Percentiles rank a stretch among this genome's conserved stretches.
Evolutionary conservation across 2,329 filamentous ascomycete species (phyloP).

Genomic region (Hymenoscyphus linearis): DNA sequence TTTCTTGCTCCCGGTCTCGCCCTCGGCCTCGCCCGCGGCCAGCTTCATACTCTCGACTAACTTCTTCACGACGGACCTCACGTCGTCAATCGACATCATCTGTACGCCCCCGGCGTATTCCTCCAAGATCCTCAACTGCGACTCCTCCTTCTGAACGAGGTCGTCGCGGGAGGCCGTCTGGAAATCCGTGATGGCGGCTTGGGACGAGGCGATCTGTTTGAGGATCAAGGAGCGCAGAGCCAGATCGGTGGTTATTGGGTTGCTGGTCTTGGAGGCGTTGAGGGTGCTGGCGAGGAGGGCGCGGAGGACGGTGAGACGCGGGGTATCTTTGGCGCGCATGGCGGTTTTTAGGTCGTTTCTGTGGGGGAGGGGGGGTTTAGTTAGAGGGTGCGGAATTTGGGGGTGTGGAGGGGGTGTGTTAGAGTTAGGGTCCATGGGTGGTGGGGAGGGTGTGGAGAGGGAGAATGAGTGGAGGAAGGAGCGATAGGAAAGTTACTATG

Average conservation of each 20-base stretch:
- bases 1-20: conserved; percentile 43
- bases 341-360: conserved; percentile 56
- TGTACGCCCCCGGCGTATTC: conserved; percentile 58
- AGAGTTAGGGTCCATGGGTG: too few species aligned
- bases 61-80: conserved; percentile 47
- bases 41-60: conserved; percentile 42
- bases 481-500: background rate
- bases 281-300: conserved; percentile 63
- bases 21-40: conserved; percentile 39
- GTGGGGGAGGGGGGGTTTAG: conserved; percentile 13
- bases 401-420: background rate
- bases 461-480: background rate
- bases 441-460: background rate
- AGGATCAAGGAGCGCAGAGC: conserved; percentile 64
- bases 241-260: conserved; percentile 65
- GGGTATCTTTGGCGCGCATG: conserved; percentile 59
- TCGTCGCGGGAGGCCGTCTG: conserved; percentile 58
- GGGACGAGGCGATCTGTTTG: conserved; percentile 53
- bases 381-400: conserved; percentile 1
- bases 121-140: conserved; percentile 58
- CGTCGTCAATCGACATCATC: conserved; percentile 52
- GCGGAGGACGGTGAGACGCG: conserved; percentile 64
- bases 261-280: conserved; percentile 68
- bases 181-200: conserved; percentile 60
- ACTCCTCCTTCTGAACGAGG: conserved; percentile 64